Conservation (phyloP, 2,329 filamentous ascomycete genomes). For the Talaromyces sp. region DNA sequence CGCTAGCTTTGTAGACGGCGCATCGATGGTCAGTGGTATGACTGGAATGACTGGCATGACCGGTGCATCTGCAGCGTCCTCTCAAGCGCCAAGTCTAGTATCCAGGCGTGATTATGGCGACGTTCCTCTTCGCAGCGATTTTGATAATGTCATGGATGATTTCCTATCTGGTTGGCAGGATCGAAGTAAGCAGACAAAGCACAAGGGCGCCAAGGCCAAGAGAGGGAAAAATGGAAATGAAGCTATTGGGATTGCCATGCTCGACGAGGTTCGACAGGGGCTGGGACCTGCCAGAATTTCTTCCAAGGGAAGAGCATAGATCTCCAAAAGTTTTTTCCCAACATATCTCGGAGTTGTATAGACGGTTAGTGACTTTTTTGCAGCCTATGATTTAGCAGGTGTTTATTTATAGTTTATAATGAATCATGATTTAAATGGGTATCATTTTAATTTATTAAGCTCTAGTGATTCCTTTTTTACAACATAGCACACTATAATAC, state of each 20-base stretch:
- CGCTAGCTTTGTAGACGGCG: constrained; percentile 30
- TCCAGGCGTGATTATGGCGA: constrained; percentile 28
- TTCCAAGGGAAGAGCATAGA: constrained; percentile 24
- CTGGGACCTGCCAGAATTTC: constrained; percentile 68
- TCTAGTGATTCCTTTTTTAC: not conserved
- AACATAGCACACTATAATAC: constrained; percentile 4
- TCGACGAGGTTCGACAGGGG: constrained; percentile 80
- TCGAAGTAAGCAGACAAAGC: constrained; percentile 36
- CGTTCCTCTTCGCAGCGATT: constrained; percentile 66
- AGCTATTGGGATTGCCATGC: constrained; percentile 75
- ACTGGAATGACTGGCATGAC: constrained; percentile 32
- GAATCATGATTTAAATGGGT: not conserved
- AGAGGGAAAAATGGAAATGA: constrained; percentile 73
- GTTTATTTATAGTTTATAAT: not conserved
- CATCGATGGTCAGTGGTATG: constrained; percentile 41
- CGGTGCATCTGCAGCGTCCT: constrained; percentile 52
- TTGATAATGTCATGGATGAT: constrained; percentile 87
- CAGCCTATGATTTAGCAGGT: not conserved
- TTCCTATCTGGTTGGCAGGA: constrained; percentile 64
- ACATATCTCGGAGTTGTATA: constrained; percentile 9
- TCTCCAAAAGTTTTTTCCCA: not conserved
- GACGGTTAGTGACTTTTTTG: constrained; percentile 17
- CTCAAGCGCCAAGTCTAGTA: constrained; percentile 55
- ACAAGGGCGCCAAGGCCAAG: constrained; percentile 46
- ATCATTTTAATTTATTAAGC: not conserved